Evolutionary conservation across 805 yeast genomes (phyloP), one percentile per base, ranked within the genome.

Genomic region (Candida railenensis): DNA sequence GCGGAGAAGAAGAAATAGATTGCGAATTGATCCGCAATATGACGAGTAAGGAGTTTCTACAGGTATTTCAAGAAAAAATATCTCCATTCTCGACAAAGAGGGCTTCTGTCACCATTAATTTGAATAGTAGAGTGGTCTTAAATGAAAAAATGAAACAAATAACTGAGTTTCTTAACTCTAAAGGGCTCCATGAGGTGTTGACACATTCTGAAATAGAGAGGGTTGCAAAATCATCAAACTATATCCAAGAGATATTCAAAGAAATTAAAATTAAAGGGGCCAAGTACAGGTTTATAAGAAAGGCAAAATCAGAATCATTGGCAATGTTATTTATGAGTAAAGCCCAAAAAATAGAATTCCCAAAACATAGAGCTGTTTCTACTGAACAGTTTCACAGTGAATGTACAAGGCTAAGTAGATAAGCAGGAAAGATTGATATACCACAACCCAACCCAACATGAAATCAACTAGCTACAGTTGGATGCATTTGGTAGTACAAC

Each of bases 91-190:
- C 82, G 1, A 37, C 22, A 1, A 21, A 36, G 0, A 65, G 80
- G 46, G 54, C 80, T 3, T 70, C 70, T 37, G 42, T 79, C 1
- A 73, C 80, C 0, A 56, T 77, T 2, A 67, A 69, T 71, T 57
- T 78, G 3, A 14, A 22, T 4, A 25, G 43, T 28, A 18, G 20
- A 16, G 7, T 8, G 4, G 22, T 41, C 36, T 28, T 39, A 21
- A 14, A 22, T 8, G 16, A 22, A 4, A 21, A 8, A 4, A 21
- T 28, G 4, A 3, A 20, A n/a, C 28, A 22, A 9, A 21, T 39
- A 16, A 12, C 34, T 4, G 32, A 22, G 4, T 28, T 20, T 39
- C 21, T 39, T 16, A 21, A 39, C 4, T 11, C 15, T 11, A 39
- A 21, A 28, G 42, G 42, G 4, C 14, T 39, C 5, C n/a, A 9